phyloP scores from a whole-genome alignment of 495 filamentous ascomycete genomes.

The Penicillium waksmanii region DNA sequence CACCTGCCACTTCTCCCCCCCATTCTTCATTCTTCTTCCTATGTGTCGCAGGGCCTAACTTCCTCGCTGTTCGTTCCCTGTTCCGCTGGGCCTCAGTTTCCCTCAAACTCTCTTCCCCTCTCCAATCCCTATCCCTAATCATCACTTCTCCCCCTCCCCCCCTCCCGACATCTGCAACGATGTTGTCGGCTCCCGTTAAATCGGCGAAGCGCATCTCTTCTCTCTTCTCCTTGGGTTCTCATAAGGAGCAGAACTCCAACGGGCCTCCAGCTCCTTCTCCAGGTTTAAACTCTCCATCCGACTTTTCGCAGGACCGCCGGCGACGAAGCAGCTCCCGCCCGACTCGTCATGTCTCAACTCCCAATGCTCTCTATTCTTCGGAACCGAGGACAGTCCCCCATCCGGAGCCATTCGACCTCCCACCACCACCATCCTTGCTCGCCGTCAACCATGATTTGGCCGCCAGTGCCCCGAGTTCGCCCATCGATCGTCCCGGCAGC shows the following conservation, averaged over 20 bases:
- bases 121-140: slow-evolving; percentile 7
- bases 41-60: slow-evolving; percentile 25
- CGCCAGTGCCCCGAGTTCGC: slow-evolving; percentile 36
- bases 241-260: slow-evolving; percentile 39
- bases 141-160: slow-evolving; percentile 6
- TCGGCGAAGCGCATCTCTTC: slow-evolving; percentile 55
- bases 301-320: slow-evolving; percentile 28
- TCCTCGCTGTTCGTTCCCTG: slow-evolving; percentile 9
- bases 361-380: slow-evolving; percentile 29
- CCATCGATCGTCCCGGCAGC: slow-evolving; percentile 42
- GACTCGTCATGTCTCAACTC: slow-evolving; percentile 43
- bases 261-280: slow-evolving; percentile 16
- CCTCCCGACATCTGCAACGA: slow-evolving; percentile 25
- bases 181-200: slow-evolving; percentile 54
- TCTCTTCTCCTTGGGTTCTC: slow-evolving; percentile 47
- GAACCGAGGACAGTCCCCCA: slow-evolving; percentile 36
- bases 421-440: slow-evolving; percentile 48
- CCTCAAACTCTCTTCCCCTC: slow-evolving; percentile 6
- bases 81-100: not conserved
- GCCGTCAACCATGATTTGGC: slow-evolving; percentile 48
- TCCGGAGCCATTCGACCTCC: slow-evolving; percentile 35
- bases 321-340: slow-evolving; percentile 42
- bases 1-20: not conserved
- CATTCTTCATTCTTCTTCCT: slow-evolving; percentile 19
- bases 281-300: slow-evolving; percentile 14